A percentile compares a stretch with the other conserved stretches of the same genome.
These are phyloP conservation scores for Cryptococcus sp. DNA, from an alignment of 1,284 basidiomycete species.

Conservation along the genomic window DNA sequence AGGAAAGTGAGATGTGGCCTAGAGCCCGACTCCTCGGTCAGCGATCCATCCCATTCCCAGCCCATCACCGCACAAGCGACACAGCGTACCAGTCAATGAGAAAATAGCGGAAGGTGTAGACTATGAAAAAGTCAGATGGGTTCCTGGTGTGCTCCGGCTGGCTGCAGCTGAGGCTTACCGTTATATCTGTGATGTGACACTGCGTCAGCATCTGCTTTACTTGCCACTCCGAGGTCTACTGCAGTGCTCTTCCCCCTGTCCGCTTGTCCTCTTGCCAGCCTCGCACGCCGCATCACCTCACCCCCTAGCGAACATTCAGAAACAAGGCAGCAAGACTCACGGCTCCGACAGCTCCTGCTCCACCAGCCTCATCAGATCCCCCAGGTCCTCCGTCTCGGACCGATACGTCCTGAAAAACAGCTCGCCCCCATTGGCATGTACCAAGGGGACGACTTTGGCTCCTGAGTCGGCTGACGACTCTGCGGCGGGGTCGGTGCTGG, in stretches of 20 bases:
- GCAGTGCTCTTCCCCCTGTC: too few relatives aligned
- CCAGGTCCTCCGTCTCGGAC: slow-evolving; percentile 64
- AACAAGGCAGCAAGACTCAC: slow-evolving; percentile 60
- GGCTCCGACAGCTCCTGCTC: slow-evolving; percentile 91
- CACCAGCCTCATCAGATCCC: slow-evolving; percentile 78
- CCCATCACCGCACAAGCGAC: background rate
- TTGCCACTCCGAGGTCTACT: background rate
- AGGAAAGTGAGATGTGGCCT: slow-evolving; percentile 94
- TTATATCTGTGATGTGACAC: slow-evolving; percentile 21
- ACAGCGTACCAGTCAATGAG: slow-evolving; percentile 75
- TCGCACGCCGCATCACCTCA: too few relatives aligned
- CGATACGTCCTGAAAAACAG: slow-evolving; percentile 35
- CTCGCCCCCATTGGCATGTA: slow-evolving; percentile 18
- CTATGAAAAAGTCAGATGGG: slow-evolving; percentile 19
- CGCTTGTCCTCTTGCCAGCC: too few relatives aligned
- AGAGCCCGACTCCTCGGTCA: too few relatives aligned
- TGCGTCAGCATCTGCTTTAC: background rate
- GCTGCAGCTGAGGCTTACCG: slow-evolving; percentile 9
- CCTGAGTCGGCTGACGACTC: too few relatives aligned
- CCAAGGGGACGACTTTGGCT: background rate
- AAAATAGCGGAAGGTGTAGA: slow-evolving; percentile 68
- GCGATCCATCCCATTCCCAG: background rate
- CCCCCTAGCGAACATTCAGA: too few relatives aligned
- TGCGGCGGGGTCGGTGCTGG: too few relatives aligned
- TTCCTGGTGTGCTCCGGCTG: background rate